phyloP scores from a whole-genome alignment of 352 stramenopile genomes.

The Aphanomyces euteiches region DNA sequence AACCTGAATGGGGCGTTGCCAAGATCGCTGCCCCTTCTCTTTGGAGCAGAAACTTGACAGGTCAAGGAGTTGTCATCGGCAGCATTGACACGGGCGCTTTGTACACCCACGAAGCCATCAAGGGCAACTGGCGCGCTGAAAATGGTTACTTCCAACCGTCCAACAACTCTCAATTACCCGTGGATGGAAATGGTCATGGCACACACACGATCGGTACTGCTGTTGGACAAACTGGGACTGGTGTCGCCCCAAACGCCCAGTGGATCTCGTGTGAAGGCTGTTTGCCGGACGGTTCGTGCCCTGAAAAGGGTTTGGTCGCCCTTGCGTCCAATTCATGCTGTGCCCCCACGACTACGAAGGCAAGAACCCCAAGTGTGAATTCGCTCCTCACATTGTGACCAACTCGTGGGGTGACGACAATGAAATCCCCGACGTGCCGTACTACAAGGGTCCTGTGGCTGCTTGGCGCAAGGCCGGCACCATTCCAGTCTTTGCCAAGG shows the following conservation, averaged over 20 bases:
- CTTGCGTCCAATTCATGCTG: constrained; percentile 56
- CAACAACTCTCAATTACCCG: constrained; percentile 37
- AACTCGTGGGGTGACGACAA: constrained; percentile 42
- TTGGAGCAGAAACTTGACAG: constrained; percentile 13
- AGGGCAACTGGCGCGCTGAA: constrained; percentile 38
- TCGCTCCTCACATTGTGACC: constrained; percentile 60
- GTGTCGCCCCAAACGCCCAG: constrained; percentile 42
- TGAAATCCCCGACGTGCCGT: constrained; percentile 31
- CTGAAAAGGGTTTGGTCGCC: constrained; percentile 36
- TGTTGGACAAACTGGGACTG: constrained; percentile 37
- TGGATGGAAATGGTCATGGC: too few species aligned
- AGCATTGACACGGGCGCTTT: too few species aligned
- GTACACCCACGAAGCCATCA: too few species aligned
- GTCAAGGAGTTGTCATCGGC: constrained; percentile 28
- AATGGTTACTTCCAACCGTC: constrained; percentile 50
- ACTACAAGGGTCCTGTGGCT: constrained; percentile 42
- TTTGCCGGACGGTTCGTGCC: constrained; percentile 9
- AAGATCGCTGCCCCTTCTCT: constrained; percentile 18
- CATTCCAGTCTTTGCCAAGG: constrained; percentile 52
- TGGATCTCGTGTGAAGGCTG: constrained; percentile 59
- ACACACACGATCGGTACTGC: too few species aligned
- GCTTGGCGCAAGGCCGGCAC: constrained; percentile 55
- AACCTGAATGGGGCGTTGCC: constrained; percentile 22
- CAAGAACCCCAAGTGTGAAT: constrained; percentile 45
- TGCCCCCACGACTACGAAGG: constrained; percentile 53